Evolutionary conservation across 768 basidiomycete species (phyloP).

Genomic region (Phylloporus arenicola): DNA sequence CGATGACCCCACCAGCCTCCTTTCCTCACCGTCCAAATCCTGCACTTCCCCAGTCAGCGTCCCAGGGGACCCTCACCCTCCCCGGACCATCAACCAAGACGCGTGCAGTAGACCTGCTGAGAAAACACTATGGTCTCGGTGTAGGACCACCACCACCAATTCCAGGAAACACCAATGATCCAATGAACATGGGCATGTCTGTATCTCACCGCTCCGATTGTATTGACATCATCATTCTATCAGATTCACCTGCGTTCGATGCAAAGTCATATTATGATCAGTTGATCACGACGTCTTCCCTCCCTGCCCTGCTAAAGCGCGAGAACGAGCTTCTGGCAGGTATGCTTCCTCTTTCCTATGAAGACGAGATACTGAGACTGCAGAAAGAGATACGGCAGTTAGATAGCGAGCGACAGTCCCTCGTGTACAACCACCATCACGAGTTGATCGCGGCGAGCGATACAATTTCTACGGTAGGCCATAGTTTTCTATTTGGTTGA

Average conservation of each 20-base stretch:
- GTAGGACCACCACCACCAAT: constrained; percentile 64
- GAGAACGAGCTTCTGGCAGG: constrained; percentile 81
- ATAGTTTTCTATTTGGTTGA: background rate
- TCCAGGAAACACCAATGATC: constrained; percentile 56
- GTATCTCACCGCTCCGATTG: background rate
- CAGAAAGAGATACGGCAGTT: constrained; percentile 75
- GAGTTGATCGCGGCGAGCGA: constrained; percentile 92
- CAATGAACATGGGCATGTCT: constrained; percentile 72
- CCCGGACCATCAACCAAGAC: constrained; percentile 38
- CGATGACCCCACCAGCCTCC: constrained; percentile 32
- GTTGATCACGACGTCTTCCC: constrained; percentile 73
- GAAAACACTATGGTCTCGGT: constrained; percentile 85
- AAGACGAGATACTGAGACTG: constrained; percentile 4
- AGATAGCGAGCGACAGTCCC: constrained; percentile 81
- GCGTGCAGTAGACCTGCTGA: constrained; percentile 67
- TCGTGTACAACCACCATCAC: constrained; percentile 94
- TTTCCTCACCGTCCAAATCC: constrained; percentile 13
- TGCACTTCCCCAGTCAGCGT: constrained; percentile 18
- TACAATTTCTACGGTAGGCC: constrained; percentile 76
- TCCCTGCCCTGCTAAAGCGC: constrained; percentile 65
- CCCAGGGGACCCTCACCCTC: constrained; percentile 23
- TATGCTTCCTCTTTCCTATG: constrained; percentile 16
- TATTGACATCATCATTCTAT: constrained; percentile 1
- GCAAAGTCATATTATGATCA: constrained; percentile 83
- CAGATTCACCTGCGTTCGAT: constrained; percentile 80